Conservation (phyloP, 1,284 basidiomycete species). For the Trichosporon sp. region DNA sequence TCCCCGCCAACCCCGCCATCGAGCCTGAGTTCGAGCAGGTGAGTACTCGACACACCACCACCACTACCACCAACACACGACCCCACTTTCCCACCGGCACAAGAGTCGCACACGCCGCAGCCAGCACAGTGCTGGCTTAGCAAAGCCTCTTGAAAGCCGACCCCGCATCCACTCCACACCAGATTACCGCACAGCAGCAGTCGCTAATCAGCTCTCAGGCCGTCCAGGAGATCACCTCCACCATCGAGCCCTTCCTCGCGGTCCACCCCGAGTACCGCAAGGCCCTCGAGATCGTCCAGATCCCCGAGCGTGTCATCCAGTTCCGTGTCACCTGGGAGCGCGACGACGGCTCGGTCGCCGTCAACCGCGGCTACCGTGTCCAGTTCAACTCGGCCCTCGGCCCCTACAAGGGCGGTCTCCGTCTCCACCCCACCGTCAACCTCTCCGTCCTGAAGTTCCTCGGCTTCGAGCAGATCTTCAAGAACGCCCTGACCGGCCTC, state of each 20-base stretch:
- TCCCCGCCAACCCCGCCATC: constrained; percentile 45
- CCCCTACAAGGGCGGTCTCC: constrained; percentile 77
- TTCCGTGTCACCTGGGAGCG: constrained; percentile 78
- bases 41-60: constrained; percentile 15
- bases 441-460: constrained; percentile 81
- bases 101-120: neutral
- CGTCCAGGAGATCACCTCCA: constrained; percentile 62
- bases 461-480: constrained; percentile 77
- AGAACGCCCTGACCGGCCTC: constrained; percentile 74
- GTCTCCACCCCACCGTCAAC: constrained; percentile 76
- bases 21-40: constrained; percentile 60
- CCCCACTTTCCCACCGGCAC: neutral
- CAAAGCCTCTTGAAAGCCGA: neutral
- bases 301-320: constrained; percentile 72
- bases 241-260: constrained; percentile 64
- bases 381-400: constrained; percentile 79
- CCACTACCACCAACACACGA: neutral
- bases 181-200: neutral
- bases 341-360: constrained; percentile 63
- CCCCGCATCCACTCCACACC: neutral
- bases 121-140: neutral
- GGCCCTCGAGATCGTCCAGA: constrained; percentile 63
- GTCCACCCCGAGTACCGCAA: constrained; percentile 67
- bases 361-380: constrained; percentile 72
- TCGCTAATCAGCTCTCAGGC: constrained; percentile 42